Conservation (phyloP, 2,329 filamentous ascomycete genomes). For the Colletotrichum abscissum region DNA sequence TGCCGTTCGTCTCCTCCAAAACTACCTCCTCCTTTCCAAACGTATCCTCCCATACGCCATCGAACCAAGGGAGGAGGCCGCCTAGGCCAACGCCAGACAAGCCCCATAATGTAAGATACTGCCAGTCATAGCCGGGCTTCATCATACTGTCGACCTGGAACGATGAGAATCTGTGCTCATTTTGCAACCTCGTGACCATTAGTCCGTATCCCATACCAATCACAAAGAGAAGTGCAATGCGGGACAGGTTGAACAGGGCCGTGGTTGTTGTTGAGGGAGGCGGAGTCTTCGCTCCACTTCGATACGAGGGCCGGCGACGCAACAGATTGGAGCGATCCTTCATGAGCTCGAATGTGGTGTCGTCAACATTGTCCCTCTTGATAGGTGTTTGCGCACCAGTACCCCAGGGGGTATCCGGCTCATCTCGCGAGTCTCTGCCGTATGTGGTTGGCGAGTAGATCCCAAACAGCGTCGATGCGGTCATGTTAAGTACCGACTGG, state of each 20-base stretch:
- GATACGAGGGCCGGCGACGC: constrained; percentile 50
- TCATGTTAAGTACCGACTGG: constrained; percentile 86
- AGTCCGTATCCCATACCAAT: constrained; percentile 87
- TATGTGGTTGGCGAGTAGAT: constrained; percentile 83
- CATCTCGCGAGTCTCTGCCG: constrained; percentile 62
- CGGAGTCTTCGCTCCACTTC: constrained; percentile 42
- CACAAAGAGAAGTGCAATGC: constrained; percentile 75
- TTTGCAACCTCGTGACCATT: constrained; percentile 83
- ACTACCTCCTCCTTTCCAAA: constrained; percentile 51
- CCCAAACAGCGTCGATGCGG: constrained; percentile 87
- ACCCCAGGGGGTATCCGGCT: constrained; percentile 79
- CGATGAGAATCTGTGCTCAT: constrained; percentile 71
- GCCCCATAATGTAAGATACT: constrained; percentile 86
- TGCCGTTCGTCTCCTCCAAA: constrained; percentile 36
- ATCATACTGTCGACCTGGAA: constrained; percentile 65
- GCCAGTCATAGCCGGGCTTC: constrained; percentile 62
- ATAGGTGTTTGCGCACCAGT: constrained; percentile 79
- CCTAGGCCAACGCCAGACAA: constrained; percentile 81
- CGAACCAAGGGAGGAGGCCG: constrained; percentile 84
- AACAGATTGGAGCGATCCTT: constrained; percentile 50
- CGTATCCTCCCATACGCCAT: constrained; percentile 75
- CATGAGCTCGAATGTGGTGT: constrained; percentile 57
- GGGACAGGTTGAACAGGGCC: constrained; percentile 64
- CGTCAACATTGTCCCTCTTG: constrained; percentile 55
- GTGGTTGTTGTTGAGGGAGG: constrained; percentile 43